Evolutionary conservation across 768 basidiomycete genomes (phyloP).

Genomic region (Mycena indigotica): DNA sequence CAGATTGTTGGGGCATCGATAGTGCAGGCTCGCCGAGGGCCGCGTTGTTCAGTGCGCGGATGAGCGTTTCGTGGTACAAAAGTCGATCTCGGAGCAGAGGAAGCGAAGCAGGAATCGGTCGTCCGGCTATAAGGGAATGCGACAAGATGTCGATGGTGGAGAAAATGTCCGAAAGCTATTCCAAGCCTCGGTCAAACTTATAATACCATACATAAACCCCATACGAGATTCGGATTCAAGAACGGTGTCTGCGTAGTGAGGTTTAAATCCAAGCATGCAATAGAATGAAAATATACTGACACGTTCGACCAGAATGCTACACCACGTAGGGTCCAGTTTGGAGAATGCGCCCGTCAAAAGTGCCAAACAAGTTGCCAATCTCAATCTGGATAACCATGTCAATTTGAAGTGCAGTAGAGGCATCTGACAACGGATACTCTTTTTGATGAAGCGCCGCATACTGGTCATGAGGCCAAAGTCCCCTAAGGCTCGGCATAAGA

Average conservation of each 20-base stretch:
- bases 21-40: not conserved
- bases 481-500: slow-evolving; percentile 28
- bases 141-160: slow-evolving; percentile 43
- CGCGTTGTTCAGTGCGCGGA: slow-evolving; percentile 16
- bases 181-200: not conserved
- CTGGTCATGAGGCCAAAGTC: slow-evolving; percentile 43
- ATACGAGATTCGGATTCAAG: slow-evolving; percentile 47
- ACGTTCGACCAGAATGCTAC: slow-evolving; percentile 44
- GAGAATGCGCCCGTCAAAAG: slow-evolving; percentile 43
- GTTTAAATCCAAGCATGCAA: not conserved
- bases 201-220: slow-evolving; percentile 8
- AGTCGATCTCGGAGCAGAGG: slow-evolving; percentile 45
- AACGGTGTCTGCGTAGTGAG: slow-evolving; percentile 39
- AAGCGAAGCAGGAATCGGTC: slow-evolving; percentile 40
- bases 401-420: not conserved
- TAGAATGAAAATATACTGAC: slow-evolving; percentile 25
- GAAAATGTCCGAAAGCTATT: slow-evolving; percentile 47
- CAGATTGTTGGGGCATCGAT: slow-evolving; percentile 4
- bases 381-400: slow-evolving; percentile 23
- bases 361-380: slow-evolving; percentile 35
- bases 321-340: slow-evolving; percentile 46
- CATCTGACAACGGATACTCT: slow-evolving; percentile 29
- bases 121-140: slow-evolving; percentile 36
- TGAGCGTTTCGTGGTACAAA: slow-evolving; percentile 43
- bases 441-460: slow-evolving; percentile 36